These are phyloP conservation scores for Paramecium biaurelia DNA, from an alignment of 73 alveolate genomes.

Conservation along the genomic window DNA sequence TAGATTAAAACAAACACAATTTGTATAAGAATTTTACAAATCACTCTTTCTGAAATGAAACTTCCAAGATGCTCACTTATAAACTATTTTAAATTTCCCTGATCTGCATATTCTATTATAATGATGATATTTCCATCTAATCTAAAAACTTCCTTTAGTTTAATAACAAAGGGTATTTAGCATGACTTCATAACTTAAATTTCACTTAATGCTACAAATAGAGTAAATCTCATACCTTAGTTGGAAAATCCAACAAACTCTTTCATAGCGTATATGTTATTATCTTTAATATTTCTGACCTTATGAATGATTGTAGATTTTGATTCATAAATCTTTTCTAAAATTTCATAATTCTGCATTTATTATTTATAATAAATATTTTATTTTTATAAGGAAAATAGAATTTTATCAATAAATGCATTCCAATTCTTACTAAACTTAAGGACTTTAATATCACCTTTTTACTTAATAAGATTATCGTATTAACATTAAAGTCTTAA, in stretches of 20 bases:
- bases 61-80: constrained; percentile 22
- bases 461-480: too few species aligned
- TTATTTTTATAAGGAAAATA: background rate
- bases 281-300: background rate
- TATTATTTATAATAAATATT: background rate
- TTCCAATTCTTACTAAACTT: too few species aligned
- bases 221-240: background rate
- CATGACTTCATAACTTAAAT: background rate
- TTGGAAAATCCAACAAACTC: background rate
- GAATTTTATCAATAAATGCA: background rate
- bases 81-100: background rate
- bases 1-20: background rate
- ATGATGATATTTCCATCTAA: background rate
- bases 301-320: background rate
- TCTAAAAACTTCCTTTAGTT: background rate
- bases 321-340: background rate
- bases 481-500: too few species aligned
- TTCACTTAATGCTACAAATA: background rate
- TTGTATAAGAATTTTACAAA: constrained; percentile 21
- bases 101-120: constrained; percentile 16
- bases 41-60: constrained; percentile 14
- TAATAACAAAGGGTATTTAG: constrained; percentile 16
- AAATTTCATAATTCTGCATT: constrained; percentile 18
- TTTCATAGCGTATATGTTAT: constrained; percentile 19
- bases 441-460: too few species aligned